Evolutionary conservation across 106 monocot genomes (phyloP).

Genomic region (Ottelia alismoides): DNA sequence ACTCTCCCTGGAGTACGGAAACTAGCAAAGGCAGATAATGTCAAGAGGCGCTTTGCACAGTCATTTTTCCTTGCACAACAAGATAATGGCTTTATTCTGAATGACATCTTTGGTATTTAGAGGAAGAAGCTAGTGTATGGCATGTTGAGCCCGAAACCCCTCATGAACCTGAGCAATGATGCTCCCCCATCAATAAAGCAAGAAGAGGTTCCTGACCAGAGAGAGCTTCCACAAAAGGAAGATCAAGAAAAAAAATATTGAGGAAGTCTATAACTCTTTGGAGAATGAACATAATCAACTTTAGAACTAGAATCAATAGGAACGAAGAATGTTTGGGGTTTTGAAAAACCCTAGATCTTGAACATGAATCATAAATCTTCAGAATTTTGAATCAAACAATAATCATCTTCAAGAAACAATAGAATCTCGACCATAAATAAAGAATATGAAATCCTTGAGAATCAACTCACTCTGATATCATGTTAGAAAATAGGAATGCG

Average conservation of each 20-base stretch:
- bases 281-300: slow-evolving; percentile 38
- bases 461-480: too few species aligned
- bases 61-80: slow-evolving; percentile 96
- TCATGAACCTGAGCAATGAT: slow-evolving; percentile 15
- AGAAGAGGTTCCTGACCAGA: slow-evolving; percentile 15
- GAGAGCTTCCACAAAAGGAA: slow-evolving; percentile 8
- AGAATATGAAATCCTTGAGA: too few species aligned
- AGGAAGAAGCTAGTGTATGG: slow-evolving; percentile 14
- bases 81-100: slow-evolving; percentile 85
- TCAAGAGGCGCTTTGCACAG: slow-evolving; percentile 65
- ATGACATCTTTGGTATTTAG: slow-evolving; percentile 76
- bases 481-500: too few species aligned
- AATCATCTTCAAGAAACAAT: too few species aligned
- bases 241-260: slow-evolving; percentile 29
- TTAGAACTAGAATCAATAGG: too few species aligned
- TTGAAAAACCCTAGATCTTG: too few species aligned
- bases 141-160: slow-evolving; percentile 11
- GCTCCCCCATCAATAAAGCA: slow-evolving; percentile 15
- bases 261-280: slow-evolving; percentile 43
- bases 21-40: slow-evolving; percentile 40
- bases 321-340: too few species aligned
- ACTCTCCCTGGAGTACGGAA: slow-evolving; percentile 45
- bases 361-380: too few species aligned
- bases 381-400: too few species aligned
- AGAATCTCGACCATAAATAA: too few species aligned